Evolutionary conservation across 257 asterid genomes (phyloP).

Genomic region (Linaria vulgaris): DNA sequence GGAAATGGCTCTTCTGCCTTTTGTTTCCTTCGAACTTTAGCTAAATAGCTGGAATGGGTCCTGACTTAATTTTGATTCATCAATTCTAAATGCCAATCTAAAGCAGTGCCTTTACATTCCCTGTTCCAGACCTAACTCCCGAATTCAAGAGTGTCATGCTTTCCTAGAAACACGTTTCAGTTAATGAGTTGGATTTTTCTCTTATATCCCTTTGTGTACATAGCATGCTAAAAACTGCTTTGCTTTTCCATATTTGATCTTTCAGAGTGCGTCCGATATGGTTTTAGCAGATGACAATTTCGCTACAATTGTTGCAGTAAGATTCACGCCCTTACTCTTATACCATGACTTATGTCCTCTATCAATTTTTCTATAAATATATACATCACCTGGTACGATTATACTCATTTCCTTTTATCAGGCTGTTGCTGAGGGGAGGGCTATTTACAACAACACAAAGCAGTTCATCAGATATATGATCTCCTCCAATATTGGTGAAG

Average conservation of each 20-base stretch:
- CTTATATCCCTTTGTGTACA: conserved; percentile 11
- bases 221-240: conserved; percentile 22
- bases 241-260: conserved; percentile 26
- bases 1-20: conserved; percentile 19
- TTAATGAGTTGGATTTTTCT: neutral
- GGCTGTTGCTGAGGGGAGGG: conserved; percentile 99
- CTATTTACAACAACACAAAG: conserved; percentile 91
- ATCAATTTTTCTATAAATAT: neutral
- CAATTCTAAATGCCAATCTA: neutral
- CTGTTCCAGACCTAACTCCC: conserved; percentile 7
- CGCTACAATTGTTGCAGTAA: conserved; percentile 97
- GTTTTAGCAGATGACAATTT: conserved; percentile 97
- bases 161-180: neutral
- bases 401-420: conserved; percentile 31
- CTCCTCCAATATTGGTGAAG: conserved; percentile 99
- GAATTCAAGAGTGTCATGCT: conserved; percentile 10
- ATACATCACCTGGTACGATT: neutral
- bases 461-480: conserved; percentile 99
- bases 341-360: conserved; percentile 20
- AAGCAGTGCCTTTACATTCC: neutral
- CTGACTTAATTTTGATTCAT: conserved; percentile 6
- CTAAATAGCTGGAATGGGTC: conserved; percentile 21
- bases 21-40: neutral
- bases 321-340: conserved; percentile 28
- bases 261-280: conserved; percentile 99